These are phyloP conservation scores for Saturnispora gosingensis DNA, from an alignment of 805 yeast genomes.

Conservation along the genomic window DNA sequence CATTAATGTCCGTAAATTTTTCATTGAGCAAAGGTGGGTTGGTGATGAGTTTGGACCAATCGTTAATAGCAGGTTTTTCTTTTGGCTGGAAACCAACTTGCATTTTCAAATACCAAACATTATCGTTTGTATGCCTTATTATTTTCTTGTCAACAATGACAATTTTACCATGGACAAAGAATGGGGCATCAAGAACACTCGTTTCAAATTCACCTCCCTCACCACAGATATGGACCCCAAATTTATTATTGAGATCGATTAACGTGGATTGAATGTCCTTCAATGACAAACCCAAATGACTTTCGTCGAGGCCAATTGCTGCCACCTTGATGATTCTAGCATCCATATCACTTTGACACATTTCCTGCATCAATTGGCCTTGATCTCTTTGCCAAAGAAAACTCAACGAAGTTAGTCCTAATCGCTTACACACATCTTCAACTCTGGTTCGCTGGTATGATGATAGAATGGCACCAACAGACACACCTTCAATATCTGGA, in stretches of 20 bases:
- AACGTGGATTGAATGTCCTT: slow-evolving; percentile 53
- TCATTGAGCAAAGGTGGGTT: slow-evolving; percentile 35
- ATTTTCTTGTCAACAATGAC: slow-evolving; percentile 33
- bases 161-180: slow-evolving; percentile 50
- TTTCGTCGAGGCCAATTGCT: slow-evolving; percentile 66
- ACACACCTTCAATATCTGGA: slow-evolving; percentile 76
- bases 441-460: slow-evolving; percentile 94
- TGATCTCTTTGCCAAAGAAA: slow-evolving; percentile 91
- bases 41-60: slow-evolving; percentile 13
- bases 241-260: slow-evolving; percentile 45
- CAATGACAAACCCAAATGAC: slow-evolving; percentile 61
- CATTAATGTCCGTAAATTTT: slow-evolving; percentile 26
- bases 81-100: slow-evolving; percentile 38
- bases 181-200: slow-evolving; percentile 82
- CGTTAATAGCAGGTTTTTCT: slow-evolving; percentile 13
- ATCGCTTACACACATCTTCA: slow-evolving; percentile 75
- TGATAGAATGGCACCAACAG: slow-evolving; percentile 93
- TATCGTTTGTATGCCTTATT: slow-evolving; percentile 47
- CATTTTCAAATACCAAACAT: slow-evolving; percentile 59
- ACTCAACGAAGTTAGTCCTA: slow-evolving; percentile 60
- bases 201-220: slow-evolving; percentile 99
- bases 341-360: slow-evolving; percentile 58
- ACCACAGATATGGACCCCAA: slow-evolving; percentile 90
- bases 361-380: slow-evolving; percentile 67
- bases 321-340: slow-evolving; percentile 91